Base-by-base conservation (phyloP, 2,329 filamentous ascomycete species). In the Chrysoporthe puriensis region DNA sequence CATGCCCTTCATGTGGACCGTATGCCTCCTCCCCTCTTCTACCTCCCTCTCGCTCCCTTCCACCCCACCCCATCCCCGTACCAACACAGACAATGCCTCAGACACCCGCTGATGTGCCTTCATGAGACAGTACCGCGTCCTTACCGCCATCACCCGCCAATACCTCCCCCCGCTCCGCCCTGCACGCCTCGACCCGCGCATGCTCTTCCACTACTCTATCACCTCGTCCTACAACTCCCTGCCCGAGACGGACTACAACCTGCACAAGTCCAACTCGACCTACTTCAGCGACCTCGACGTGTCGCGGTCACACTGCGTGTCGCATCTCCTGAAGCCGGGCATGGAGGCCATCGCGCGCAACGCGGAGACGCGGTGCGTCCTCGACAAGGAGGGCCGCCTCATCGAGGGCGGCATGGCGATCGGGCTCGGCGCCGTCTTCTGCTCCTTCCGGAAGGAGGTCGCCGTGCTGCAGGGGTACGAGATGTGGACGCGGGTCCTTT, bases 271-370 rank as follows among this genome's bases (percentile, higher is more conserved):
- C 75, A 79, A 79, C 74, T 76, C 87, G 73, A 97, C 94, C 42
- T 97, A 96, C 82, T 97, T 97, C 76, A 83, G 89, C 72, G 93
- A 97, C 78, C 88, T 96, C 72, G 94, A 97, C 79, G 86, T 95
- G 69, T 88, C 91, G 50, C 91, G 96, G 66, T 91, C 91, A 0
- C 92, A 96, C 71, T 87, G 96, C 9, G 88, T 96, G 64, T 90
- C 89, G 61, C 87, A 89, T 71, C 80, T 94, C 2, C 81, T 90
- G 64, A 85, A 84, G 26, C 84, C 85, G 0, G 88, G 88, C 1
- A 83, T 91, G 74, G 79, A 82, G 52, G 80, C 77, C 21, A 77
- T 87, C 18, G 80, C 83, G 59, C 75, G 81, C 69, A 89, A 89
- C 71, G 77, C 78, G 1, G 73, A 78, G 32, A 82, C 80, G 43